Evolutionary conservation across 164 flowering plant species (phyloP), one percentile per base, ranked within the genome.

Genomic region (Houttuynia cordata): DNA sequence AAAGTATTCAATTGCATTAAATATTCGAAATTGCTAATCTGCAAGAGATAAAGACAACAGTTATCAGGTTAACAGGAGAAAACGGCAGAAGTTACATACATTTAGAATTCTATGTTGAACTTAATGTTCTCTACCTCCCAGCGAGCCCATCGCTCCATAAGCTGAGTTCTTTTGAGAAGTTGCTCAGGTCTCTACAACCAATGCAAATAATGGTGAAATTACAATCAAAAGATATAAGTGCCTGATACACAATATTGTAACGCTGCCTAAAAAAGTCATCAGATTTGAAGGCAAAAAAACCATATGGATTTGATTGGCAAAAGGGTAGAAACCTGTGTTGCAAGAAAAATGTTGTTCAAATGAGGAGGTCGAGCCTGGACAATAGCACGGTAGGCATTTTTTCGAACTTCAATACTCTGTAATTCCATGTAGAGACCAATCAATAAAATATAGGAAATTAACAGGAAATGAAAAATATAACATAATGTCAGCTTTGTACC

Each of bases 21-120:
- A 73, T 94, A 94, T 62, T 94, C 99, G 74, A 94, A 94, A 74
- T 94, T 94, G 95, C 97, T 88, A 70, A 94, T 94, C 99, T 94
- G 91, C 77, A 82, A 51, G 60, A 69, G 17, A 30, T 10, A 59
- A 24, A 58, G 21, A 59, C 49, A 45, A 10, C 49, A 3, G 14
- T 45, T 7, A 12, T 7, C 49, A 45, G n/a, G 49, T 17, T 17
- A 45, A 45, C 14, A 12, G 49, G 12, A n/a, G n/a, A 54, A 54
- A 24, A 54, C 6, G 13, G 8, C 55, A 25, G 22, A 4, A n/a
- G 22, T n/a, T 47, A 24, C 37, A 45, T 51, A 20, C 23, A 49
- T 42, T 20, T 24, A n/a, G 66, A 67, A 59, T 24, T 65, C 19
- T 4, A 22, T 62, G 37, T 30, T 30, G 53, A 60, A 55, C 57